Base-by-base conservation (phyloP, 495 filamentous ascomycete species). In the Pseudevernia furfuracea region DNA sequence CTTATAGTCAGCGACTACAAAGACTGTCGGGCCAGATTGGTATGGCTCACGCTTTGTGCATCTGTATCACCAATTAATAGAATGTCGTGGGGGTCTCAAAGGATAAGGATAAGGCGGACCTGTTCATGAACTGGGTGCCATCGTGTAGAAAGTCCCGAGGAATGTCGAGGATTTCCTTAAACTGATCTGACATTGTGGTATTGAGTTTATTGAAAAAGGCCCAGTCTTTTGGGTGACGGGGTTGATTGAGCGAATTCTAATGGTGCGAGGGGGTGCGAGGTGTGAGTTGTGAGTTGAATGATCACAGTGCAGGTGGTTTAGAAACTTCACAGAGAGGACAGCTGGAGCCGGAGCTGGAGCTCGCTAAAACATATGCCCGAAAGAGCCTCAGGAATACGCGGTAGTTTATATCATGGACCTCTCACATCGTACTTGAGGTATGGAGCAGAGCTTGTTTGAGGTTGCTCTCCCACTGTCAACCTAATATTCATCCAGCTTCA, bases 111-210 rank as follows among this genome's bases (percentile, higher is more conserved):
- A 36, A 34, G 30, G 59, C 60, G 5, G 8, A 71, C 67, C 69
- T 80, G 74, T 89, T 89, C 67, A 94, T 81, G 77, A 95, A 95
- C 69, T 87, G 84, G 57, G 87, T 81, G 66, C 90, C 90, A 68
- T 94, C 91, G 67, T 83, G 85, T 67, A 93, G 71, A 75, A 95
- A 95, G 73, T 92, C 88, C 74, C 84, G 80, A 62, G 91, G 90
- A 71, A 92, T 87, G 73, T 92, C 90, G 69, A 87, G 81, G 68
- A 92, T 76, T 70, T 92, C 89, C 72, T 90, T 85, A 65, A 92
- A 71, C 71, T 89, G 86, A 70, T 93, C 90, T 63, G 88, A 84
- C 87, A 89, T 90, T 21, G 8, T 44, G 34, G 21, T 28, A 5
- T 21, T 19, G 9, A 25, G 53, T 23, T 7, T 43, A 25, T 41